Evolutionary conservation across 768 basidiomycete genomes (phyloP).

Genomic region (Xanthoconium purpureum): DNA sequence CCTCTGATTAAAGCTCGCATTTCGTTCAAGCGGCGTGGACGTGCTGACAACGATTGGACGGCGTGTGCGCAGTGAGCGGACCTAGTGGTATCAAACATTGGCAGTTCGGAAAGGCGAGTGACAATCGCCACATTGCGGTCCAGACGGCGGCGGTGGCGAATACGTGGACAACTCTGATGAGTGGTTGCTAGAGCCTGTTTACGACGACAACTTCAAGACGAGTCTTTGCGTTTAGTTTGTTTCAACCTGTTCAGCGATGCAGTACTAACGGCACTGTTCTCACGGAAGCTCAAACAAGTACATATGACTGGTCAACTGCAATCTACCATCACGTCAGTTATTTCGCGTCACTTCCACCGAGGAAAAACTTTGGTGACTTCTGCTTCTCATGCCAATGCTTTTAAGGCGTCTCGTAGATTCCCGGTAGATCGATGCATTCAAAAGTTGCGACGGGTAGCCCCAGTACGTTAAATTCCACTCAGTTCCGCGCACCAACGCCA

Average conservation of each 20-base stretch:
- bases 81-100: too few species aligned
- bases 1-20: background rate
- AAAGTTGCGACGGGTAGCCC: constrained; percentile 47
- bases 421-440: constrained; percentile 7
- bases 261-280: background rate
- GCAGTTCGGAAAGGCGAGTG: background rate
- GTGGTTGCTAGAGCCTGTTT: too few species aligned
- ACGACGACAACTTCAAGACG: too few species aligned
- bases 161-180: constrained; percentile 10
- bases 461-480: constrained; percentile 18
- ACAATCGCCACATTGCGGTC: background rate
- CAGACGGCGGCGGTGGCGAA: constrained; percentile 5
- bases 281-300: constrained; percentile 8
- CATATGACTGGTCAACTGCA: background rate
- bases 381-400: constrained; percentile 41
- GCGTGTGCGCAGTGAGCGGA: background rate
- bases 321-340: constrained; percentile 23
- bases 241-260: too few species aligned
- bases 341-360: constrained; percentile 44
- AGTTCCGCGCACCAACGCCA: background rate
- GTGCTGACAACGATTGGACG: background rate
- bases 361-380: constrained; percentile 22
- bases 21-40: too few species aligned
- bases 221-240: too few species aligned
- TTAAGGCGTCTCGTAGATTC: constrained; percentile 26